Evolutionary conservation across 768 basidiomycete species (phyloP), one percentile per base, ranked within the genome.

Genomic region (Leccinum uliginosum): DNA sequence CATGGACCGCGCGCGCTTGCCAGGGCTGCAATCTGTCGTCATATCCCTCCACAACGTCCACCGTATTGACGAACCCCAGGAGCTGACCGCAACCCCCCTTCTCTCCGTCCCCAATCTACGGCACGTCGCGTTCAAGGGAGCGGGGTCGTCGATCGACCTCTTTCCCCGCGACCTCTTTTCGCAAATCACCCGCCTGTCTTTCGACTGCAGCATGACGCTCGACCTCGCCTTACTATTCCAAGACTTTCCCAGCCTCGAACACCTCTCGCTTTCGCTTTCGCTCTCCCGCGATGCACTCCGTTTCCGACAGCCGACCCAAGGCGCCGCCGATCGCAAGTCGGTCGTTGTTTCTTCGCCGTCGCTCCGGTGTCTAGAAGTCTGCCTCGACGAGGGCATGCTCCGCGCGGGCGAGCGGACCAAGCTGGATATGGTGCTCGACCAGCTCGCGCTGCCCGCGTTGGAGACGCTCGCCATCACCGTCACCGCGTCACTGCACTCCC

Each of bases 111-210:
- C 70, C 2, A 56, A 38, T 27, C 57, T 70, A 27, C 59, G 47
- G 35, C 52, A 38, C 27, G 40, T 70, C 27, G 54, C 50, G 23
- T 51, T 66, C 54, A 23, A 55, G 1, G 66, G 69, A 21, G 24
- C 51, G 15, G 62, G 40, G 26, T 29, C 55, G 6, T 51, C 59
- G 2, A 55, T 54, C 44, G 19, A 54, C 45, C 32, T 66, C 51
- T 24, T 72, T 30, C 62, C 71, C 1, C 63, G 30, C 11, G 10
- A 34, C 47, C 19, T 65, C 29, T 58, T 59, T 2, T 30, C 57
- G 3, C 65, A 67, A 11, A 58, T 70, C 43, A 65, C 69, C 1
- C 58, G 62, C 51, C 69, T 70, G 47, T 54, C 61, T 24, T 44
- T 68, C 12, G 62, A 69, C 44, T 65, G 62, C 19, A 19, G 45